Evolutionary conservation across 2,329 filamentous ascomycete species (phyloP).

Genomic region (Coniochaeta sp.): DNA sequence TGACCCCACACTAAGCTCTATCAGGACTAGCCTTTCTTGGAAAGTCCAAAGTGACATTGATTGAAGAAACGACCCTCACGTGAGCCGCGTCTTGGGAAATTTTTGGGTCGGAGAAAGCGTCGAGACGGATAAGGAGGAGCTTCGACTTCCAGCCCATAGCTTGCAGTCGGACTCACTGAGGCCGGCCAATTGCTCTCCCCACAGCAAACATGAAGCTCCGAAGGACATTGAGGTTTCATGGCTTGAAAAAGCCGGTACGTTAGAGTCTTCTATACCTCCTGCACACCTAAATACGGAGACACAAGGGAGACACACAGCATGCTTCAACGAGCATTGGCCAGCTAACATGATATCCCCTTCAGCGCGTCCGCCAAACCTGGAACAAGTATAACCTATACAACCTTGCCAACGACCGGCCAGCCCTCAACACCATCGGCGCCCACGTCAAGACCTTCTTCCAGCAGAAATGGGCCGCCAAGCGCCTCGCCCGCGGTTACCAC

Average conservation of each 20-base stretch:
- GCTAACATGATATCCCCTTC: conserved; percentile 8
- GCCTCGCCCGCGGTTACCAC: conserved; percentile 77
- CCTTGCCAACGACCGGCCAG: conserved; percentile 41
- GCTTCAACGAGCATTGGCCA: neutral
- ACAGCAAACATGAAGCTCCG: conserved; percentile 38
- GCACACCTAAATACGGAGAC: no score
- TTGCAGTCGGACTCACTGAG: neutral
- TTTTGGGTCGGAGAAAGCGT: conserved; percentile 2
- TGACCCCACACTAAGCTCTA: neutral
- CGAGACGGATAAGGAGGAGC: neutral
- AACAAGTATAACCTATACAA: conserved; percentile 98
- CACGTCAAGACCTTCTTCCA: conserved; percentile 74
- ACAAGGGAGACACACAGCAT: no score
- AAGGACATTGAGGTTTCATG: conserved; percentile 57
- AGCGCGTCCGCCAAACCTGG: conserved; percentile 96
- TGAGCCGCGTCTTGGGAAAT: conserved; percentile 3
- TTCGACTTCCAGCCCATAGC: neutral
- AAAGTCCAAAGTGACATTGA: neutral
- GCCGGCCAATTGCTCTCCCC: conserved; percentile 5
- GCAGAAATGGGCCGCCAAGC: conserved; percentile 95
- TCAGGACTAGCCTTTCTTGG: neutral
- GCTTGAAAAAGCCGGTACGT: conserved; percentile 57
- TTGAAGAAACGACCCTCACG: neutral
- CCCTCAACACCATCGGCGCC: conserved; percentile 29
- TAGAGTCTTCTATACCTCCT: neutral